Conservation (phyloP, 306 rosid species). For the Ochetophila trinervis region DNA sequence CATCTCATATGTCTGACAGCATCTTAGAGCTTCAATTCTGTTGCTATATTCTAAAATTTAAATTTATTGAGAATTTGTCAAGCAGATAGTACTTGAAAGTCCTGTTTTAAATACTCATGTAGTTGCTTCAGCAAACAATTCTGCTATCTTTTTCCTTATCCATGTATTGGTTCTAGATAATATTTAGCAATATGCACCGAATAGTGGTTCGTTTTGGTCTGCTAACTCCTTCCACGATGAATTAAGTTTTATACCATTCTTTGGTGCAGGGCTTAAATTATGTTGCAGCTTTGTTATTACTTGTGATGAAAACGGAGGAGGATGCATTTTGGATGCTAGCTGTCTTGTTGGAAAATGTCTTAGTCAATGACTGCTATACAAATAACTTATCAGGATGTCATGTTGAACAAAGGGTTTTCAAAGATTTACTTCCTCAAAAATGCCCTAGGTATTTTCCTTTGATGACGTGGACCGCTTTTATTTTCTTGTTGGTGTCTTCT, state of each 20-base stretch:
- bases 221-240: constrained; percentile 8
- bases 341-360: constrained; percentile 86
- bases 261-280: constrained; percentile 86
- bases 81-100: too few relatives aligned
- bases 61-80: too few relatives aligned
- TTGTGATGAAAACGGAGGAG: constrained; percentile 97
- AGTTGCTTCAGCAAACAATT: too few relatives aligned
- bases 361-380: constrained; percentile 92
- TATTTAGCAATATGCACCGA: background rate
- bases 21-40: too few relatives aligned
- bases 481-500: constrained; percentile 25
- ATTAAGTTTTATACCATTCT: constrained; percentile 16
- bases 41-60: too few relatives aligned
- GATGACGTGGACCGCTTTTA: constrained; percentile 5
- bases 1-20: too few relatives aligned
- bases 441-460: constrained; percentile 70
- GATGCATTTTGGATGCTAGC: constrained; percentile 99
- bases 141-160: too few relatives aligned
- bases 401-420: constrained; percentile 96
- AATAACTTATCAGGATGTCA: constrained; percentile 95
- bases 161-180: too few relatives aligned
- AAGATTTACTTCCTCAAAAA: constrained; percentile 75
- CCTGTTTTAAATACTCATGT: too few relatives aligned
- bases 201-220: constrained; percentile 1
- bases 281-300: constrained; percentile 90